Percentiles rank a stretch among this genome's conserved stretches.
phyloP scores from a whole-genome alignment of 2,329 filamentous ascomycete genomes.

The Xylaria sp. region DNA sequence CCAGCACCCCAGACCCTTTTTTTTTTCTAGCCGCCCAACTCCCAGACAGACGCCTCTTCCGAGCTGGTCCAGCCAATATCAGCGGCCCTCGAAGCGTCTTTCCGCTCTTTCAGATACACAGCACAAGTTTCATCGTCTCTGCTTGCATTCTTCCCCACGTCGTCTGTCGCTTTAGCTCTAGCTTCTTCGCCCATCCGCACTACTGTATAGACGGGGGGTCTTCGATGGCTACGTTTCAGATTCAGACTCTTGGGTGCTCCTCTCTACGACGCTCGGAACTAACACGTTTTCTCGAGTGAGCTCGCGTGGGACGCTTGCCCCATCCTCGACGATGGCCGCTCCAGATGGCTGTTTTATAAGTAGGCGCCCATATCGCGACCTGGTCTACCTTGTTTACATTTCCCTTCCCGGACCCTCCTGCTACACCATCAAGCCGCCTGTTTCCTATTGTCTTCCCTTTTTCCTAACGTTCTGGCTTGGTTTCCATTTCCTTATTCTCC shows the following conservation, averaged over 20 bases:
- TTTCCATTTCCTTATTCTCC: slow-evolving; percentile 41
- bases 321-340: slow-evolving; percentile 51
- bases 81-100: slow-evolving; percentile 53
- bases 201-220: slow-evolving; percentile 31
- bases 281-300: slow-evolving; percentile 54
- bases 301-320: slow-evolving; percentile 44
- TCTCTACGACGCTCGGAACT: slow-evolving; percentile 52
- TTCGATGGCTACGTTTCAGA: slow-evolving; percentile 51
- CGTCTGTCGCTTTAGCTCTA: slow-evolving; percentile 49
- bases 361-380: slow-evolving; percentile 51
- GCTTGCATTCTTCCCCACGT: slow-evolving; percentile 48
- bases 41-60: slow-evolving; percentile 60
- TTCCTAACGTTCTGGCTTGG: slow-evolving; percentile 44
- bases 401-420: slow-evolving; percentile 48
- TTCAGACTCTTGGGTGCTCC: slow-evolving; percentile 50
- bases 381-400: slow-evolving; percentile 46
- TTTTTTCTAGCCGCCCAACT: slow-evolving; percentile 57
- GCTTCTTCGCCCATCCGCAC: slow-evolving; percentile 30
- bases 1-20: slow-evolving; percentile 37
- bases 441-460: slow-evolving; percentile 49
- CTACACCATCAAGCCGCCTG: slow-evolving; percentile 46
- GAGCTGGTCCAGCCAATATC: slow-evolving; percentile 62
- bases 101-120: slow-evolving; percentile 61
- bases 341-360: slow-evolving; percentile 48
- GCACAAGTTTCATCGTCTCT: slow-evolving; percentile 62